Evolutionary conservation across 2,329 filamentous ascomycete species (phyloP).

Genomic region (Colletotrichum lini): DNA sequence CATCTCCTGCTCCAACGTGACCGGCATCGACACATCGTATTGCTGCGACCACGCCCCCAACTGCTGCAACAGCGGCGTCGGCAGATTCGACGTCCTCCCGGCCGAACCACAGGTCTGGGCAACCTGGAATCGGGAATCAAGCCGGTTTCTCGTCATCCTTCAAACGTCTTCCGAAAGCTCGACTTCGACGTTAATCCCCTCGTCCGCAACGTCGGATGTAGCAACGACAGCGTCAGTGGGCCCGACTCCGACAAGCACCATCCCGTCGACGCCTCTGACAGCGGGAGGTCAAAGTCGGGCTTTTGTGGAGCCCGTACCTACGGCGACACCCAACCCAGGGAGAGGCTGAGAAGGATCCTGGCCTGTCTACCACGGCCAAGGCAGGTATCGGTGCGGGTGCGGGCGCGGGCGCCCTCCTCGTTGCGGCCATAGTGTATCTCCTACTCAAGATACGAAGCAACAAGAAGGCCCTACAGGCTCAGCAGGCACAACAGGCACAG

Average conservation of each 20-base stretch:
- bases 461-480: neutral
- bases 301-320: neutral
- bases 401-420: neutral
- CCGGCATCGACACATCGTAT: neutral
- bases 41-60: neutral
- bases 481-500: too few relatives aligned
- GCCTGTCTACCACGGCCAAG: neutral
- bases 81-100: neutral
- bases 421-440: neutral
- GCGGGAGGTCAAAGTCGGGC: neutral
- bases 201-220: neutral
- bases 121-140: neutral
- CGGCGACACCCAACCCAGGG: neutral
- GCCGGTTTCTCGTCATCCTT: neutral
- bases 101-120: neutral
- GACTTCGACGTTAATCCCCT: neutral
- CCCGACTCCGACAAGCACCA: neutral
- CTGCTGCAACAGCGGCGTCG: neutral
- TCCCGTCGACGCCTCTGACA: neutral
- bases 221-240: neutral
- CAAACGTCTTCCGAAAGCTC: neutral
- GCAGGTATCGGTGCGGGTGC: neutral
- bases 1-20: neutral
- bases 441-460: neutral
- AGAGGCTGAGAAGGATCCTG: neutral